Evolutionary conservation across 2,329 filamentous ascomycete genomes (phyloP), one percentile per base, ranked within the genome.

Genomic region (Fulvia fulva): DNA sequence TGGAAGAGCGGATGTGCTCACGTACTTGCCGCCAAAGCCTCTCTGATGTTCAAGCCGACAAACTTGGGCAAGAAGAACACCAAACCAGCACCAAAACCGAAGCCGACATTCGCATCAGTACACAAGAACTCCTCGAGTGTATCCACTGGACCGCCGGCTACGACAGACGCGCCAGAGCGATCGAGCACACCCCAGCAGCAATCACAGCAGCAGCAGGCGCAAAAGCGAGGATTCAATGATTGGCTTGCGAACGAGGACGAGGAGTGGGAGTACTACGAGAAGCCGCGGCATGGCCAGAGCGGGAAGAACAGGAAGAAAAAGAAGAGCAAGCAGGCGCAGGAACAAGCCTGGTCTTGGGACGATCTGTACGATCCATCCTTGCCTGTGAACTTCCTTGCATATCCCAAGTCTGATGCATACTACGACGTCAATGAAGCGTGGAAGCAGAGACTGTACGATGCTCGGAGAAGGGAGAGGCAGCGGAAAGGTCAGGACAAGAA

Each of bases 241-340:
- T 96, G 91, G 89, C 84, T 84, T 1, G 86, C 84, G 51, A 88
- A 91, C n/a, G 90, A 96, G 65, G 90, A 96, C 56, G 91, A 91
- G 68, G 81, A 83, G 26, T 82, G 84, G 64, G 81, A 90, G 71
- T 65, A 65, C 43, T 62, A 65, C 28, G 53, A 64, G 51, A 80
- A 78, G 21, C 83, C 88, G 68, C 89, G 89, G 75, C 83, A 86
- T 56, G 85, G 89, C 70, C 85, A 90, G 51, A 90, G 90, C 56
- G 89, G 90, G 59, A 88, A 87, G 75, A 87, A 88, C 74, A 89
- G 89, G 80, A 87, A 87, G 73, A 83, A 84, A 67, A 82, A 85
- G 60, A 81, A 83, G 63, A 78, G 84, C 5, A 78, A 80, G 49
- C 74, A 81, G 28, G 74, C 76, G 5, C 76, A 81, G n/a, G 49